Base-by-base conservation (phyloP, 805 yeast species). In the Ogataea naganishii region DNA sequence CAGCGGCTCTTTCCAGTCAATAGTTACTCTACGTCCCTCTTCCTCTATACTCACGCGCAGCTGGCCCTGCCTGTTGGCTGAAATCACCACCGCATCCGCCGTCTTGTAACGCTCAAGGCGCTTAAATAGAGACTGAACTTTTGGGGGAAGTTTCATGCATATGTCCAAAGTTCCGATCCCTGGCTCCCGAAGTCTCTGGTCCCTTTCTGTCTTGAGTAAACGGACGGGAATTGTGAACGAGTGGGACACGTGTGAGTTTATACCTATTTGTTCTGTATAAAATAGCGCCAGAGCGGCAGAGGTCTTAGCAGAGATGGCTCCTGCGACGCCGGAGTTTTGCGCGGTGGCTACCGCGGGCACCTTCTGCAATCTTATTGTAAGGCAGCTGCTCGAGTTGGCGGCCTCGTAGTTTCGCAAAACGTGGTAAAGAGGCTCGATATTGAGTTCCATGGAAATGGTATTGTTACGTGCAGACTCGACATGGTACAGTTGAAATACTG, bases 161-260 rank as follows among this genome's bases (percentile, higher is more conserved):
- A 78, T 54, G 41, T 75, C 73, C 29, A 76, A 66, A 31, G 58
- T 57, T 25, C 62, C 61, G 26, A 77, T 53, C 42, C 66, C 70
- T 0, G 95, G 95, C 44, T 81, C 92, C 13, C 62, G 57, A 7
- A 73, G 58, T 28, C 64, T 46, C 10, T 64, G 64, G 33, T 72
- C 76, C 35, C 69, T 73, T 11, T 64, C 68, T 37, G 60, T 63
- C 34, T 74, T 68, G 33, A 81, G 44, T 24, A 82, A 58, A 40
- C 75, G 60, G 2, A 82, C 82, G 0, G 94, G 89, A 13, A 88
- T 69, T 29, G 74, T 72, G 43, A 77, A 75, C 6, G 81, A 67
- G 44, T 80, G 85, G 36, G 69, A 66, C 12, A 82, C 64, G 3
- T 70, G 56, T 15, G 67, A 64, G 7, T 65, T 40, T 31, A 51